Conservation (phyloP, 768 basidiomycete species). For the Hydnomerulius pinastri region DNA sequence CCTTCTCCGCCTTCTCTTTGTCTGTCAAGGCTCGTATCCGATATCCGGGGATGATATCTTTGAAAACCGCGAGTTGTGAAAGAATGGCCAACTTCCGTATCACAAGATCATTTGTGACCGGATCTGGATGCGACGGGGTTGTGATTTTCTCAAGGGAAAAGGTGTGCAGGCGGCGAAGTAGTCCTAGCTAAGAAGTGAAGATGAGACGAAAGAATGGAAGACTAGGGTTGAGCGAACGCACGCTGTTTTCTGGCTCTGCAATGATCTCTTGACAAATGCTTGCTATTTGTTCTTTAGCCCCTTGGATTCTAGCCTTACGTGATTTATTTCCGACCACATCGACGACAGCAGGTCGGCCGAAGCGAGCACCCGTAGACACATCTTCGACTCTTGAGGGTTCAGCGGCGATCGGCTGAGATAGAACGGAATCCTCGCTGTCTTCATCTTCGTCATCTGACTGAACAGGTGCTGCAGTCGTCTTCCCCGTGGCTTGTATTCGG, state of each 20-base stretch:
- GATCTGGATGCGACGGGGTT: conserved; percentile 65
- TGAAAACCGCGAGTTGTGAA: conserved; percentile 92
- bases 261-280: conserved; percentile 91
- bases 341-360: conserved; percentile 80
- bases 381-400: conserved; percentile 53
- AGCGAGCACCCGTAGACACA: conserved; percentile 80
- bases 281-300: conserved; percentile 94
- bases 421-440: conserved; percentile 36
- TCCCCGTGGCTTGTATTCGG: conserved; percentile 62
- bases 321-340: conserved; percentile 70
- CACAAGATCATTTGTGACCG: conserved; percentile 74
- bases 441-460: conserved; percentile 34
- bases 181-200: conserved; percentile 62
- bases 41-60: conserved; percentile 95
- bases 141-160: conserved; percentile 82
- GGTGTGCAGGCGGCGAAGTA: conserved; percentile 84
- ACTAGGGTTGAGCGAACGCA: conserved; percentile 41
- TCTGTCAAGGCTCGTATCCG: conserved; percentile 91
- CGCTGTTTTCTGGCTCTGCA: conserved; percentile 93
- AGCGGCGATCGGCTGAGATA: conserved; percentile 28
- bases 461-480: conserved; percentile 19
- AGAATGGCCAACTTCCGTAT: conserved; percentile 88
- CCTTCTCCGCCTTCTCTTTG: conserved; percentile 88
- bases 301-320: conserved; percentile 63
- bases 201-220: conserved; percentile 13